Base-by-base conservation (phyloP, 305 asterid genomes). In the Ilex paraguariensis region DNA sequence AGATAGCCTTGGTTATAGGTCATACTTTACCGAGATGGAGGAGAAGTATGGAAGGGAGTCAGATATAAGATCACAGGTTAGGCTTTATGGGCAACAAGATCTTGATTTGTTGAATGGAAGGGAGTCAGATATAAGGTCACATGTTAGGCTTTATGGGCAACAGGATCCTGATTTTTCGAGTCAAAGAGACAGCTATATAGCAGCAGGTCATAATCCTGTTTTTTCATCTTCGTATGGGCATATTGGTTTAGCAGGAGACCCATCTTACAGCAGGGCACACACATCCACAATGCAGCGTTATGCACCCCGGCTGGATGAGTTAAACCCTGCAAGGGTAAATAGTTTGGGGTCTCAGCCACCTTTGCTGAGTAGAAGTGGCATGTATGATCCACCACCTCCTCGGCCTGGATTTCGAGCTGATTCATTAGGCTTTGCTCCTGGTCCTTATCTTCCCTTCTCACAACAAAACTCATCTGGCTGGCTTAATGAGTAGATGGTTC, bases 251-350 rank as follows among this genome's bases (percentile, higher is more conserved):
- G 61, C 65, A 48, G 55, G 53, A 3, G 59, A 54, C 62, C 16
- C 82, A 30, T 15, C 58, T 10, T 68, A 79, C 52, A 73, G 61
- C 45, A 63, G 73, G 50, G 62, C 58, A 66, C 65, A 51, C 48
- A 39, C 79, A 6, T 76, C 88, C 39, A 72, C 73, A 45, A 70
- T 79, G 77, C 84, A 72, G 64, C 74, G 79, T 17, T 88, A 88
- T 58, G 80, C 87, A 16, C 69, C 91, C 59, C 81, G 81, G 9
- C 66, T 85, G 78, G 81, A 82, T 57, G 87, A 75, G 72, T 33
- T 77, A 31, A 63, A 75, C 71, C 78, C 61, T 53, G 14, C 63
- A 13, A 73, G 69, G 68, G 69, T 69, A 77, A 68, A 16, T 32
- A 30, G 31, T 36, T 40, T 52, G 45, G 53, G 21, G 21, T 12